Conservation (phyloP, 2,329 filamentous ascomycete species). For the Paracorniculantispora psalliotae region DNA sequence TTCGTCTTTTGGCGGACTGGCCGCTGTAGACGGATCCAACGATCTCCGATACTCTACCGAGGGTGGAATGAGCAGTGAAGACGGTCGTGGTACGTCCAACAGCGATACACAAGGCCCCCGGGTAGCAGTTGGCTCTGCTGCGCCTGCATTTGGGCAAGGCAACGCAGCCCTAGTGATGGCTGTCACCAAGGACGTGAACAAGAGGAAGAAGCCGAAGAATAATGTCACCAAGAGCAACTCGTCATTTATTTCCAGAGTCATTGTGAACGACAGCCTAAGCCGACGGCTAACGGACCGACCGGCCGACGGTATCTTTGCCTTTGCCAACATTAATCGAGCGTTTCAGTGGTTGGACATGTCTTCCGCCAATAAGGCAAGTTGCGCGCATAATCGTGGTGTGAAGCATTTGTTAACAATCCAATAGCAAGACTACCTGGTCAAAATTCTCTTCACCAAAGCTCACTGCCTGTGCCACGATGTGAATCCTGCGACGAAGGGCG, state of each 20-base stretch:
- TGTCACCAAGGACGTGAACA: constrained; percentile 66
- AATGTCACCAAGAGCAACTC: constrained; percentile 99
- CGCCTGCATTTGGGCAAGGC: constrained; percentile 77
- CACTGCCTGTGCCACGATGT: constrained; percentile 94
- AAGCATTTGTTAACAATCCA: neutral
- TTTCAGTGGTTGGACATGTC: constrained; percentile 95
- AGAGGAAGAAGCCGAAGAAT: constrained; percentile 91
- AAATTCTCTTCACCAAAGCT: constrained; percentile 94
- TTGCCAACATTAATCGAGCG: constrained; percentile 92
- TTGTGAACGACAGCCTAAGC: constrained; percentile 74
- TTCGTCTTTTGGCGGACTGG: constrained; percentile 41
- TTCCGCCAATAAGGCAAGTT: constrained; percentile 59
- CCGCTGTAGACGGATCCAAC: constrained; percentile 51
- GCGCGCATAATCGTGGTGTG: neutral
- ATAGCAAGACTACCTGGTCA: constrained; percentile 83
- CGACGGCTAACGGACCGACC: constrained; percentile 78
- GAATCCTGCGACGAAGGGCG: constrained; percentile 74
- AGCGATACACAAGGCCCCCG: constrained; percentile 44
- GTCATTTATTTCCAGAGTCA: constrained; percentile 94
- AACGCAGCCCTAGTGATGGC: constrained; percentile 66
- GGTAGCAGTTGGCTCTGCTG: constrained; percentile 35
- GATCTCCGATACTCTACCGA: constrained; percentile 59
- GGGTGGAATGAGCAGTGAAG: constrained; percentile 53
- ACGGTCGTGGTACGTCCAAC: constrained; percentile 47
- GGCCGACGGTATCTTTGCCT: constrained; percentile 76